Evolutionary conservation across 495 filamentous ascomycete genomes (phyloP), one percentile per base, ranked within the genome.

Genomic region (Penicillium lividum): DNA sequence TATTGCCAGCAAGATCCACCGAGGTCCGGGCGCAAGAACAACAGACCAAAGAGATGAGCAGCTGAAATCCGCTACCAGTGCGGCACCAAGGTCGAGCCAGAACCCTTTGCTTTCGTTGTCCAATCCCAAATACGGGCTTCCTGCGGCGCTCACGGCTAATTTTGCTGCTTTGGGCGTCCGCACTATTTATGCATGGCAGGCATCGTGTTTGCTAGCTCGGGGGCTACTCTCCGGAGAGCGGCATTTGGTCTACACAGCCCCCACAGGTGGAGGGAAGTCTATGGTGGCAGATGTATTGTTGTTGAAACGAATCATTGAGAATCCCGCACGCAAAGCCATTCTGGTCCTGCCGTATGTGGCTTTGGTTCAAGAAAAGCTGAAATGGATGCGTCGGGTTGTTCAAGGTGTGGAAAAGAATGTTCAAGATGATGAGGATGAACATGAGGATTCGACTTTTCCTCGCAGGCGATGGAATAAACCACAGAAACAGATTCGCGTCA

Each of bases 311-410:
- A 79, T 94, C 9, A 75, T 93, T 31, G 83, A 86, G 36, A 80
- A 86, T 45, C 80, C 83, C 3, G 73, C 77, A 11, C 80, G 82
- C 54, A 93, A 93, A 64, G 90, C 88, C 3, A 79, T 94, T 18
- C 64, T 93, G 9, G 86, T 92, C n/a, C 77, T 94, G 33, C 90
- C 90, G 1, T 94, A 90, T 71, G 87, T 93, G 48, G 88, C 90
- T 15, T 80, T 93, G 22, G 89, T 94, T 3, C 89, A 92, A 65
- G 90, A 94, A 66, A 93, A 93, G 68, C 79, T 90, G 27, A 85
- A 83, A 56, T 93, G 89, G 86, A 73, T 94, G 50, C 82, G 87
- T 45, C 86, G 81, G 45, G 78, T 90, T 44, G 83, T 91, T 29
- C 78, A 85, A 45, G 83, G 80, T 49, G 84, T 93, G 27, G 78